Conservation (phyloP, 495 filamentous ascomycete genomes). For the Elasticomyces elasticus region DNA sequence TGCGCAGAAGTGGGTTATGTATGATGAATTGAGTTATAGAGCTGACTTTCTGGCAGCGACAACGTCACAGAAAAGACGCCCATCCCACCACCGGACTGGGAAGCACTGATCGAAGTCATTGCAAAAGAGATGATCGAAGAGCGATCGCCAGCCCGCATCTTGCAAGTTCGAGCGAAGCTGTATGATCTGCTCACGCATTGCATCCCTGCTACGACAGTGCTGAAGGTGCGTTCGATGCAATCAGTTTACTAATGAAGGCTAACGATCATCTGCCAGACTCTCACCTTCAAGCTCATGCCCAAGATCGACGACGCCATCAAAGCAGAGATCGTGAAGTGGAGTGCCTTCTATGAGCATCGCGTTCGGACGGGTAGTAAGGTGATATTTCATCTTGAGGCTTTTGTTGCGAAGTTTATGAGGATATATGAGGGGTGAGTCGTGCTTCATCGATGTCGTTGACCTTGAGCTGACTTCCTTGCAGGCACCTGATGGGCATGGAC, state of each 20-base stretch:
- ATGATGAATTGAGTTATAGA: neutral
- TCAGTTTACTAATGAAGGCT: neutral
- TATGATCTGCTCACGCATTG: constrained; percentile 96
- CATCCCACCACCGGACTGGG: constrained; percentile 94
- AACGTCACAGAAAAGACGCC: constrained; percentile 77
- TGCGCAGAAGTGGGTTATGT: constrained; percentile 71
- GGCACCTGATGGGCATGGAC: constrained; percentile 87
- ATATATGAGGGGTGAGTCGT: constrained; percentile 64
- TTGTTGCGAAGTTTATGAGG: constrained; percentile 96
- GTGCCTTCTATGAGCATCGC: constrained; percentile 92
- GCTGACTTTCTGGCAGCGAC: constrained; percentile 48
- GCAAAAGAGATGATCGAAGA: constrained; percentile 87
- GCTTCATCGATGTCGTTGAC: neutral
- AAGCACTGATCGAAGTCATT: constrained; percentile 74
- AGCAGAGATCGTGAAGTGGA: constrained; percentile 87
- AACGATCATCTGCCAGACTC: constrained; percentile 37
- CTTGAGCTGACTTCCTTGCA: constrained; percentile 28
- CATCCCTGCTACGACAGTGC: constrained; percentile 83
- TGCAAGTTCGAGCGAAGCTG: constrained; percentile 79
- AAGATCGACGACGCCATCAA: constrained; percentile 82
- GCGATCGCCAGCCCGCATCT: constrained; percentile 73
- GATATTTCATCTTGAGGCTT: constrained; percentile 96
- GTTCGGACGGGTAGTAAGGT: constrained; percentile 84
- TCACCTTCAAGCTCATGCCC: constrained; percentile 84
- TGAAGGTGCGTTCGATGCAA: constrained; percentile 50